Evolutionary conservation across 2,329 filamentous ascomycete genomes (phyloP), one percentile per base, ranked within the genome.

Genomic region (Ophiostoma triangulosporum): DNA sequence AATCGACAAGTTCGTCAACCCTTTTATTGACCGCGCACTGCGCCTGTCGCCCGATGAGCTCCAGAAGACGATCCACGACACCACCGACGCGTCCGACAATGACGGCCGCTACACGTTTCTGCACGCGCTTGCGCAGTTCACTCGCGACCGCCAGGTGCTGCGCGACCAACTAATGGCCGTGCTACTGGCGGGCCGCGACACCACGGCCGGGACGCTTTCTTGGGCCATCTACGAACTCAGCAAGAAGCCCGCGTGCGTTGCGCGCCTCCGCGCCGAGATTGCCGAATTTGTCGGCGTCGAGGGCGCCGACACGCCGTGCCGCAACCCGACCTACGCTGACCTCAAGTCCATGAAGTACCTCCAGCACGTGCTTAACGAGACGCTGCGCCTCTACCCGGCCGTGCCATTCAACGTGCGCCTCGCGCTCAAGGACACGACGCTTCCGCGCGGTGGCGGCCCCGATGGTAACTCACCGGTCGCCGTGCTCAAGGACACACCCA

Each of bases 281-380:
- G 65, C 82, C 26, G 64, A 75, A 1, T 72, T 73, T 0, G 76
- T 95, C 4, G 89, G 89, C 1, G 66, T 76, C 6, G 53, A 58
- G 56, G 54, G 54, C 26, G 17, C 36, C 22, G 26, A 46, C 8
- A 17, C 17, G 7, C 3, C 15, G 4, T 17, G 43, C 43, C 12
- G 29, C 27, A 38, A 36, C 17, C 83, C 83, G 0, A 88, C 84
- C 0, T 95, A 94, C 65, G 76, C 80, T 12, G 79, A 95, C 63
- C 74, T 95, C 56, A 95, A 95, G 72, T 76, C 76, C 59, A 95
- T 95, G 88, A 84, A 85, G 62, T 95, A 91, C 65, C 77, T 93
- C 55, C 73, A 80, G 66, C 73, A 83, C 61, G 70, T 85, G 50
- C 75, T 94, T 61, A 84, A 87, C 68, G 88, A 94, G 69, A 86